These are phyloP conservation scores for Zygotorulaspora sp. DNA, from an alignment of 805 yeast genomes.

Conservation along the genomic window DNA sequence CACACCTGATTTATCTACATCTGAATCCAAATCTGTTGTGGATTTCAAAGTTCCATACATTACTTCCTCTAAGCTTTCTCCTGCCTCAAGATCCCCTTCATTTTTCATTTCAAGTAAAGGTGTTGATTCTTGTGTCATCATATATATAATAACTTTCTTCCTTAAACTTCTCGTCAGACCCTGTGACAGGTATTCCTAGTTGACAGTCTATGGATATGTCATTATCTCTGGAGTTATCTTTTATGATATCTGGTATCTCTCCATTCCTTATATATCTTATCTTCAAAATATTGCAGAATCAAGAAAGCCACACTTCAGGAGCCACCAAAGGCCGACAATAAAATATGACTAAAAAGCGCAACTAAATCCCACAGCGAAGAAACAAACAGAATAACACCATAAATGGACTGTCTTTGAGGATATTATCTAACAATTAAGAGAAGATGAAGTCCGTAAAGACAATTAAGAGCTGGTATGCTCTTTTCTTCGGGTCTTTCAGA, in stretches of 20 bases:
- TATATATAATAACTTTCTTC: neutral
- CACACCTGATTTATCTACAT: slow-evolving; percentile 6
- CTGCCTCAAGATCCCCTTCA: slow-evolving; percentile 5
- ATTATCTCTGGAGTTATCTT: too few species aligned
- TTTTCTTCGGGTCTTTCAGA: slow-evolving; percentile 10
- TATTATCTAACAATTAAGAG: too few species aligned
- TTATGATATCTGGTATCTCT: too few species aligned
- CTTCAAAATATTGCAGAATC: neutral
- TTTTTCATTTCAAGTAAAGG: slow-evolving; percentile 3
- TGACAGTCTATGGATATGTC: too few species aligned
- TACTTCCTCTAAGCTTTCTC: slow-evolving; percentile 1
- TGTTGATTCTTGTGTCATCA: neutral
- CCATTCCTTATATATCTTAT: neutral
- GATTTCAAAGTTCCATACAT: slow-evolving; percentile 13
- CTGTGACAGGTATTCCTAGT: too few species aligned
- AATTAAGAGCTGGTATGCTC: slow-evolving; percentile 6
- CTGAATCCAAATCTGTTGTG: slow-evolving; percentile 3
- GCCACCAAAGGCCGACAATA: too few species aligned
- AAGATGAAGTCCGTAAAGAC: too few species aligned
- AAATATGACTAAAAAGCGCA: too few species aligned
- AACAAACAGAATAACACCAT: too few species aligned
- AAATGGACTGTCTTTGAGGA: too few species aligned
- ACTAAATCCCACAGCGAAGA: too few species aligned
- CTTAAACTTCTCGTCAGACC: neutral
- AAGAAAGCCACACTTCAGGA: slow-evolving; percentile 5